A percentile compares a stretch with the other conserved stretches of the same genome.
phyloP scores from a whole-genome alignment of 2,329 filamentous ascomycete species.

The Trichoderma koningii region DNA sequence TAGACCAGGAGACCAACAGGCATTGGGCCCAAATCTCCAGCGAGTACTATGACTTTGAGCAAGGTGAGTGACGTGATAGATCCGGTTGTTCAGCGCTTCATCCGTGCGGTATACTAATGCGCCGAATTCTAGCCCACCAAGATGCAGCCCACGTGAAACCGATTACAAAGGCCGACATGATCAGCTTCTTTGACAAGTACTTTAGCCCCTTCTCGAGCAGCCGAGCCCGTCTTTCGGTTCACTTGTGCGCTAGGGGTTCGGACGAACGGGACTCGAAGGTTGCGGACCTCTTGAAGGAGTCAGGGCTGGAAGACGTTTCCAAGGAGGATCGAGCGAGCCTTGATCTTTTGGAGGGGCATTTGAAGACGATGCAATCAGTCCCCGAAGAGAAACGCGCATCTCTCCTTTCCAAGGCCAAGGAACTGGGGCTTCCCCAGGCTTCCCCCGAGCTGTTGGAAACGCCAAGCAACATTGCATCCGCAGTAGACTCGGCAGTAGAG shows the following conservation, averaged over 20 bases:
- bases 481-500: conserved; percentile 48
- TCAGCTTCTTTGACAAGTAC: conserved; percentile 74
- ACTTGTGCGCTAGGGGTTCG: conserved; percentile 73
- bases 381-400: conserved; percentile 53
- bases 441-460: conserved; percentile 39
- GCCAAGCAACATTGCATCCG: conserved; percentile 48
- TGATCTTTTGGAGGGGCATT: conserved; percentile 52
- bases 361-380: conserved; percentile 51
- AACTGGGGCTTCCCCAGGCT: conserved; percentile 46
- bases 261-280: conserved; percentile 50
- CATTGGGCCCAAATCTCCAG: conserved; percentile 84
- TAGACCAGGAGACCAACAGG: conserved; percentile 78
- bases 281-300: conserved; percentile 43
- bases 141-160: conserved; percentile 75
- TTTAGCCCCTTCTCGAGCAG: conserved; percentile 72
- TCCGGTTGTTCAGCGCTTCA: not conserved
- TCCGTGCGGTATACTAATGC: not conserved
- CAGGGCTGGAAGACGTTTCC: conserved; percentile 41
- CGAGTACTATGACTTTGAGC: conserved; percentile 88
- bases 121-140: conserved; percentile 57
- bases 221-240: conserved; percentile 81
- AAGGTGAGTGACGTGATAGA: conserved; percentile 57
- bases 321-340: conserved; percentile 52
- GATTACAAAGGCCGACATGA: conserved; percentile 76
- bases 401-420: conserved; percentile 49